phyloP scores from a whole-genome alignment of 768 basidiomycete species.

The Kwoniella bestiolae region DNA sequence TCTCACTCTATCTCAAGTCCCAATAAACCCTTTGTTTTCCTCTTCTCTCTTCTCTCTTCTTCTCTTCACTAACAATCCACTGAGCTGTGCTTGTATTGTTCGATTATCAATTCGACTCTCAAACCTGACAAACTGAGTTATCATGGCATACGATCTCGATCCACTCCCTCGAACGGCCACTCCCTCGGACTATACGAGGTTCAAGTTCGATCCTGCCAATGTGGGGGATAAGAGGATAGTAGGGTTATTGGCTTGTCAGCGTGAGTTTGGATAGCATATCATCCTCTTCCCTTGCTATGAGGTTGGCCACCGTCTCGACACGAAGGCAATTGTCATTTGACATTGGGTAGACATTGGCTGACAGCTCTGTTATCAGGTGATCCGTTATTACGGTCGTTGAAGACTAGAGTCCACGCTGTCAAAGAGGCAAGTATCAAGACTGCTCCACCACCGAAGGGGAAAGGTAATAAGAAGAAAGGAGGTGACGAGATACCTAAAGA shows the following conservation, averaged over 20 bases:
- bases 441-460: slow-evolving; percentile 45
- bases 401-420: slow-evolving; percentile 34
- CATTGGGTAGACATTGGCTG: not conserved
- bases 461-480: slow-evolving; percentile 40
- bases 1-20: too few relatives aligned
- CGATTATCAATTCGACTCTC: too few relatives aligned
- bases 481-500: slow-evolving; percentile 5
- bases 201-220: slow-evolving; percentile 47
- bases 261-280: slow-evolving; percentile 35
- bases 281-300: too few relatives aligned
- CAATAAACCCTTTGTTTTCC: not conserved
- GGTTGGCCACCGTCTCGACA: too few relatives aligned
- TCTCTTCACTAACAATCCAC: too few relatives aligned
- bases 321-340: too few relatives aligned
- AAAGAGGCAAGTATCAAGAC: slow-evolving; percentile 35
- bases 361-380: too few relatives aligned
- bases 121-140: not conserved
- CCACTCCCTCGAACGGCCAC: slow-evolving; percentile 27
- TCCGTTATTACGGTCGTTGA: slow-evolving; percentile 38
- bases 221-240: slow-evolving; percentile 51
- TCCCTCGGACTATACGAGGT: slow-evolving; percentile 49
- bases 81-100: too few relatives aligned
- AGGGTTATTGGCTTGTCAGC: slow-evolving; percentile 56
- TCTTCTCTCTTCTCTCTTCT: not conserved
- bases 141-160: slow-evolving; percentile 28